phyloP scores from a whole-genome alignment of 75 land plant genomes.

The Pinus albicaulis region DNA sequence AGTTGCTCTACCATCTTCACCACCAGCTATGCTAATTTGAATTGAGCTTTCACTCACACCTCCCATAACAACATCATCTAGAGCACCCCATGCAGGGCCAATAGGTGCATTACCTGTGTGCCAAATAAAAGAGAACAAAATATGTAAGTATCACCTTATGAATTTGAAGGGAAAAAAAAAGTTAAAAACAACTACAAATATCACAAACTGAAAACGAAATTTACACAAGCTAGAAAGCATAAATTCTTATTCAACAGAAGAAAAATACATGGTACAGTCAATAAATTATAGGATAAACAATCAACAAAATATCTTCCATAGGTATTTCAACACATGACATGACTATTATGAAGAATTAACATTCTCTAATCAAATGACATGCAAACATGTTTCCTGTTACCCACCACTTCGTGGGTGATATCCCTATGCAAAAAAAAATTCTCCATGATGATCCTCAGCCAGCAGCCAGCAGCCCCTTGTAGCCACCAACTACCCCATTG shows the following conservation, averaged over 20 bases:
- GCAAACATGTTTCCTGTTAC: background rate
- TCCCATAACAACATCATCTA: slow-evolving; percentile 99
- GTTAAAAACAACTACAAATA: background rate
- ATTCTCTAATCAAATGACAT: background rate
- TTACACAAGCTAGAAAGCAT: background rate
- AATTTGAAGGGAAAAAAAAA: background rate
- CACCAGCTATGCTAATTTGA: slow-evolving; percentile 60
- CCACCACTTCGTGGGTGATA: too few relatives aligned
- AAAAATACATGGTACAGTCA: too few relatives aligned
- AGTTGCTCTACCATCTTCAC: slow-evolving; percentile 75
- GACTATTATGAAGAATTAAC: background rate
- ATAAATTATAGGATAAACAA: background rate
- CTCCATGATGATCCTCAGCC: too few relatives aligned
- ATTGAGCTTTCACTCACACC: slow-evolving; percentile 95
- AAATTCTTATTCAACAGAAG: background rate
- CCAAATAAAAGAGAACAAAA: background rate
- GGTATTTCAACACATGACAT: background rate
- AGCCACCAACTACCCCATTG: too few relatives aligned
- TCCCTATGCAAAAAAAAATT: too few relatives aligned
- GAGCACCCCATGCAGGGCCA: slow-evolving; percentile 92
- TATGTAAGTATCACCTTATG: background rate
- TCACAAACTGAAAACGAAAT: background rate
- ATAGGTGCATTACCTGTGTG: slow-evolving; percentile 33
- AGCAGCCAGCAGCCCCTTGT: too few relatives aligned
- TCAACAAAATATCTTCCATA: background rate